A percentile compares a stretch with the other conserved stretches of the same genome.
phyloP scores from a whole-genome alignment of 1,139 yeast species.

The Yamadazyma epiphylla region DNA sequence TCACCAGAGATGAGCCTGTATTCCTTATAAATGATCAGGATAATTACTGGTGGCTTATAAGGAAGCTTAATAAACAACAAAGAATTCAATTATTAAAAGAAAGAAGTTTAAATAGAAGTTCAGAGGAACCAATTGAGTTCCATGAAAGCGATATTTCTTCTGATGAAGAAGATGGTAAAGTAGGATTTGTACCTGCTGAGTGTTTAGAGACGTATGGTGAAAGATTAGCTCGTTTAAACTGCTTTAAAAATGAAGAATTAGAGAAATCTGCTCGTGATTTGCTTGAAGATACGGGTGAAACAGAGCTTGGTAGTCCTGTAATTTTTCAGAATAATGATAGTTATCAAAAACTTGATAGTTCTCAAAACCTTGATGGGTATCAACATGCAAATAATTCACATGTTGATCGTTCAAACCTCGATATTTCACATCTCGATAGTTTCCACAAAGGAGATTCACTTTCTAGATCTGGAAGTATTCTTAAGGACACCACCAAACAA shows the following conservation, averaged over 20 bases:
- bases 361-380: background rate
- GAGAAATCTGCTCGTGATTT: conserved; percentile 32
- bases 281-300: conserved; percentile 5
- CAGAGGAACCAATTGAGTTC: conserved; percentile 9
- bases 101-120: conserved; percentile 10
- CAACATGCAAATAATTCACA: background rate
- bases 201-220: conserved; percentile 89
- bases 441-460: conserved; percentile 14
- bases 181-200: conserved; percentile 97
- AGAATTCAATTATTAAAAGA: conserved; percentile 16
- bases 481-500: conserved; percentile 12
- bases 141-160: conserved; percentile 14
- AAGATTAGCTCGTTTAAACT: conserved; percentile 84
- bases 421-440: conserved; percentile 13
- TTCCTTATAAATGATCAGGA: conserved; percentile 81
- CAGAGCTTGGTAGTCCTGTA: background rate
- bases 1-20: conserved; percentile 80
- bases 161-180: conserved; percentile 55
- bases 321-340: background rate
- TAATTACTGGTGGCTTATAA: conserved; percentile 95
- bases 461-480: conserved; percentile 15
- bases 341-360: too few relatives aligned
- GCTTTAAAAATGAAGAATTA: conserved; percentile 84
- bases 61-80: conserved; percentile 49
- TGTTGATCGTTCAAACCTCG: too few relatives aligned